Base-by-base conservation (phyloP, 2,329 filamentous ascomycete species). In the Aspergillus clavatus region DNA sequence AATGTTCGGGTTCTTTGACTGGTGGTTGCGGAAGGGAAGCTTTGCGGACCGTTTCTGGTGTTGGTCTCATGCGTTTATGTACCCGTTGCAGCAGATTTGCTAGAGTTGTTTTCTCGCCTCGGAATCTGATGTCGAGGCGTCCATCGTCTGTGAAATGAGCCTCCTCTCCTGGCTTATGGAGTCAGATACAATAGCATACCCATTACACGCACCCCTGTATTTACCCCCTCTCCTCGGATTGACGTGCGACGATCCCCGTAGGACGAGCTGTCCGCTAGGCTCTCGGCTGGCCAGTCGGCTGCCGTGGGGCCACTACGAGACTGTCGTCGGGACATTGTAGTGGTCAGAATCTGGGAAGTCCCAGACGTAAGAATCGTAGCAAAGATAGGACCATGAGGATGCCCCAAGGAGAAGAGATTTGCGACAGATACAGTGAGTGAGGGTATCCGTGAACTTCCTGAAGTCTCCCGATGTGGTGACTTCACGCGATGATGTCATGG, bases 41-140 rank as follows among this genome's bases (percentile, higher is more conserved):
- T 11, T 39, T 40, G 7, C 45, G 48, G 5, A 35, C 10, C 1
- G 48, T 41, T 14, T 27, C 18, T 1, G 3, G 16, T 1, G 29
- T 29, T 3, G 21, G 39, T 29, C 31, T 31, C 21, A 43, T 39
- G 12, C 51, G 43, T 22, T 40, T 44, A 24, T 40, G 38, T 37
- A 81, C 67, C 35, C 52, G 52, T 56, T 85, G 76, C 50, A 90
- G 75, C 10, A 90, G 72, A 48, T 82, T 79, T 2, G 84, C 81
- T 3, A 91, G 72, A 43, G 78, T 78, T 43, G 76, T 71, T 54
- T 78, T 82, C 54, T 81, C 83, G 62, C 89, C 83, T 59, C 84
- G 82, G 68, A 93, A 87, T 51, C 82, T 83, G 70, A 93, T 89
- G 59, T 89, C 82, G 56, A 93, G 77, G 59, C 88, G 81, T 19